Base-by-base conservation (phyloP, 441 rosid genomes). In the Erysimum pusillum region DNA sequence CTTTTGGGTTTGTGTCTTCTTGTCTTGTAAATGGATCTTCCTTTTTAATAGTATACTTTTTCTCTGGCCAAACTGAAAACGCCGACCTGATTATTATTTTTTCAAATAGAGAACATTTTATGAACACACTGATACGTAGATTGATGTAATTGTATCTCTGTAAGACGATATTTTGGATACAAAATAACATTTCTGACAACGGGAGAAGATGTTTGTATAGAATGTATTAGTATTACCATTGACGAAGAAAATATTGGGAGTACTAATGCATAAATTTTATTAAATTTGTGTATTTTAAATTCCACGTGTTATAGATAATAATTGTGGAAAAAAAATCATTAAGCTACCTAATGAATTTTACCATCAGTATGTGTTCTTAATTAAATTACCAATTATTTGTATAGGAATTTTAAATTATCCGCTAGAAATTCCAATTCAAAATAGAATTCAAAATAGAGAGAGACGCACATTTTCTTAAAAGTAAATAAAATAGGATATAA, bases 1-100 rank as follows among this genome's bases (percentile, higher is more conserved):
- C 66, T 76, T 78, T 78, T 72, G 77, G 77, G 61, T 45, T 73
- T 81, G 68, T 80, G 71, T 73, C 78, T 85, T 79, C 81, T 61
- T 78, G 81, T 78, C 78, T 77, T 83, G 87, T 83, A 86, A 83
- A 86, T 82, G 90, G 85, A 79, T 53, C 70, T 82, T 77, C 84
- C 89, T 90, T 86, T 88, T 74, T 51, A 80, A 53, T 46, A n/a
- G n/a, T n/a, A 67, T 78, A 78, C 74, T 73, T 73, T 73, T 78
- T 54, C 61, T 78, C 36, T 72, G 52, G 58, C 59, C 69, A 72
- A 60, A 72, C 15, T 22, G 34, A 44, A 51, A 65, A 42, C 48
- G 73, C 77, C 73, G 77, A 71, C 76, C 63, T 60, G 36, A 52
- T 57, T 75, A 48, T 28, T 58, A 5, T 4, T 28, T 9, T 49